Base-by-base conservation (phyloP, 2,329 filamentous ascomycete genomes). In the Aspergillus amoenus region DNA sequence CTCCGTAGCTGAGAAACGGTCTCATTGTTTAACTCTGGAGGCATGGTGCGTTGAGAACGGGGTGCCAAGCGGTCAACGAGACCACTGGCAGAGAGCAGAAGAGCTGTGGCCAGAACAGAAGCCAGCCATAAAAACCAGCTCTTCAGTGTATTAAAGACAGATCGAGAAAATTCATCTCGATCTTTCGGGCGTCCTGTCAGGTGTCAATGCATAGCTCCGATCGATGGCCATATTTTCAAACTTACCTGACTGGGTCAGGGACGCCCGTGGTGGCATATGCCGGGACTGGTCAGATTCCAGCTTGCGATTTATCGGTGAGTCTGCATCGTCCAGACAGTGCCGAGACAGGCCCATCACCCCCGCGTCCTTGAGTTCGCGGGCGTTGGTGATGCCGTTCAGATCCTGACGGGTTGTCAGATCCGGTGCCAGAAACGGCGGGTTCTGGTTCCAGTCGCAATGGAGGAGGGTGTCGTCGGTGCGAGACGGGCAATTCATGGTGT, bases 381-480 rank as follows among this genome's bases (percentile, higher is more conserved):
- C 69, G 68, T 84, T 84, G 62, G 79, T 73, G 60, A 81, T 81
- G 60, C 82, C 82, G 60, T 83, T 83, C 57, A 84, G 73, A 66
- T 84, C 82, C 73, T 83, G 77, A 63, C 81, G 73, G 41, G 82
- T 83, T 24, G 82, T 84, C 48, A 81, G 68, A 48, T 79, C 75
- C 18, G 79, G 67, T 22, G 80, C 76, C 52, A 84, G 69, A 22
- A 74, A 76, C 1, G 79, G 76, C 32, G 82, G 82, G 68, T 75
- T 82, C 72, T 84, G 82, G 68, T 84, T 84, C 76, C 78, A 84
- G 27, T 75, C 73, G 49, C 79, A 77, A 60, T 82, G 80, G 47
- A 76, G 68, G 50, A 79, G 72, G 49, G 70, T 73, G 57, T 77
- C 74, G 63, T 84, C 82, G 48, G 79, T 82, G 60, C 81, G 78